phyloP scores from a whole-genome alignment of 257 asterid species.

The Nicotiana paniculata region DNA sequence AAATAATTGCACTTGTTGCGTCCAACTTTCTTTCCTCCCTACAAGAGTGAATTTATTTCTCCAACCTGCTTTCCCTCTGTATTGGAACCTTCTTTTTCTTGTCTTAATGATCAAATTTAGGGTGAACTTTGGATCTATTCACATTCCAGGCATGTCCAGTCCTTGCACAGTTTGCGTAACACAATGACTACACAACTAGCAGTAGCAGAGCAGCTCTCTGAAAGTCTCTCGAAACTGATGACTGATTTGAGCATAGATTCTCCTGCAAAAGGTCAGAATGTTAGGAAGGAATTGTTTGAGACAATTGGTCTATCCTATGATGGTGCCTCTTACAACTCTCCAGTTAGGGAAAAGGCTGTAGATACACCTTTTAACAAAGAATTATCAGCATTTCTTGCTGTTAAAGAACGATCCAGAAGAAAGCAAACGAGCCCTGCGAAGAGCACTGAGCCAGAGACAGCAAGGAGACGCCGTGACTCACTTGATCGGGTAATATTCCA shows the following conservation, averaged over 20 bases:
- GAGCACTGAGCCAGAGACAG: constrained; percentile 67
- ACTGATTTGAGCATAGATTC: constrained; percentile 56
- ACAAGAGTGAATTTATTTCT: neutral
- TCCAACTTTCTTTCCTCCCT: neutral
- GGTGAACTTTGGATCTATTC: neutral
- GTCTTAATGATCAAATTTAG: neutral
- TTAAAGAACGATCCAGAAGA: constrained; percentile 42
- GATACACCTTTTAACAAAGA: constrained; percentile 41
- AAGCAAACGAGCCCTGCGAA: constrained; percentile 36
- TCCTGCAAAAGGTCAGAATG: constrained; percentile 42
- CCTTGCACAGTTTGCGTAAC: constrained; percentile 57
- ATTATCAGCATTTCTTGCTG: constrained; percentile 31
- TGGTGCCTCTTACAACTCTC: constrained; percentile 38
- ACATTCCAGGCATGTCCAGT: constrained; percentile 63
- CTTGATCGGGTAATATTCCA: constrained; percentile 54
- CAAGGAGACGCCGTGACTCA: constrained; percentile 75
- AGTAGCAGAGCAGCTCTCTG: constrained; percentile 88
- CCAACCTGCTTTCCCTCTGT: constrained; percentile 5
- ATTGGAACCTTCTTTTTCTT: neutral
- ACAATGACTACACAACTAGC: constrained; percentile 69
- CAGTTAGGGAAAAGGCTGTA: constrained; percentile 34
- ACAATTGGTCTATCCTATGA: constrained; percentile 70
- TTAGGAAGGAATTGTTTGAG: constrained; percentile 73
- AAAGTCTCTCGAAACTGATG: constrained; percentile 79
- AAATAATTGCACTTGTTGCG: neutral